Evolutionary conservation across 148 eudicot species (phyloP), one percentile per base, ranked within the genome.

Genomic region (Gaultheria prostrata): DNA sequence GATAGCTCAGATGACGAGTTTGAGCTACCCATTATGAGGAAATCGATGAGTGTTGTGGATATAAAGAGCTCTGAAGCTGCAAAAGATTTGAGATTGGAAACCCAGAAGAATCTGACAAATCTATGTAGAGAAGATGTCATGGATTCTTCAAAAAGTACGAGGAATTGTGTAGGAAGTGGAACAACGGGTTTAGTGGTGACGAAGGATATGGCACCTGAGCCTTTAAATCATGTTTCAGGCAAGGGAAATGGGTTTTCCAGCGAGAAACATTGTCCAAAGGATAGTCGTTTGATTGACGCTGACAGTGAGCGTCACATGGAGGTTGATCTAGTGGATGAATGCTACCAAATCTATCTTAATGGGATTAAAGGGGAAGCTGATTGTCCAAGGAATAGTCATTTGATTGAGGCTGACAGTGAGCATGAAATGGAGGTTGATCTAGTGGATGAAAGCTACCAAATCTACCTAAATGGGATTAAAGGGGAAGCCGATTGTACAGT

Each of bases 261-360:
- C 65, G n/a, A 49, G 30, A 76, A 28, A 14, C 46, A 57, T 21
- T 24, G 51, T 54, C 67, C 72, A 39, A 82, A 77, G 46, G 21
- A 17, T n/a, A 77, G 30, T 8, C 24, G 15, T 71, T 83, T 4
- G 43, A 39, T 39, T 39, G 7, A 28, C 33, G 32, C 28, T 46
- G 81, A 78, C 53, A 0, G 28, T 76, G 48, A 83, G 82, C 49
- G 1, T 69, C 50, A 28, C 26, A 26, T 7, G 21, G 56, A n/a
- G 28, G 85, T 69, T 71, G 83, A 82, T 3, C 53, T 57, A 28
- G 32, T 32, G 28, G 81, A 79, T 21, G 81, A 79, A 35, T 33
- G 17, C 65, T 78, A 78, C 50, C 67, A 79, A 79, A 56, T 26
- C 1, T 56, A 56, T 49, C 70, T 79, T 21, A 35, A 79, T 20